These are phyloP conservation scores for Myriosclerotinia scirpicola DNA, from an alignment of 2,329 filamentous ascomycete species.

Conservation along the genomic window DNA sequence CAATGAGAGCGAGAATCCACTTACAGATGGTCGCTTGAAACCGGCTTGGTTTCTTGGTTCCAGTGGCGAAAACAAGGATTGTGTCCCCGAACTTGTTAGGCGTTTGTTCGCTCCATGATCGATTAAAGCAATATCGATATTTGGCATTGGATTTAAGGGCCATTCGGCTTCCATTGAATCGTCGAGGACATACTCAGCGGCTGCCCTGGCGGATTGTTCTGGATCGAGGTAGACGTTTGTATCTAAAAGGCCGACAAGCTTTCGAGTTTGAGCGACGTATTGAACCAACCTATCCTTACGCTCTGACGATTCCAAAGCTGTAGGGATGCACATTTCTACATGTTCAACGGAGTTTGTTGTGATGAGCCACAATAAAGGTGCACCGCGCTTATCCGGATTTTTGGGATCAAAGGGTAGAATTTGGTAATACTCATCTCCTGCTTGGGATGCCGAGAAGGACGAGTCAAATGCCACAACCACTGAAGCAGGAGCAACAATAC, in stretches of 20 bases:
- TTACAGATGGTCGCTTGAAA: slow-evolving; percentile 26
- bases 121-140: slow-evolving; percentile 27
- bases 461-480: slow-evolving; percentile 35
- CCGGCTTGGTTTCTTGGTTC: slow-evolving; percentile 6
- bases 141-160: slow-evolving; percentile 33
- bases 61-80: slow-evolving; percentile 19
- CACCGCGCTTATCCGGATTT: slow-evolving; percentile 26
- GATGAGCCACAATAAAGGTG: slow-evolving; percentile 35
- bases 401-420: slow-evolving; percentile 26
- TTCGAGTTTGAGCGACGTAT: slow-evolving; percentile 32
- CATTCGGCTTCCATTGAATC: slow-evolving; percentile 26
- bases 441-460: slow-evolving; percentile 23
- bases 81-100: neutral
- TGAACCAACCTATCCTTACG: slow-evolving; percentile 33
- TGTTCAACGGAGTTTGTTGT: slow-evolving; percentile 39
- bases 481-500: slow-evolving; percentile 28
- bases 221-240: slow-evolving; percentile 28
- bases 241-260: slow-evolving; percentile 30
- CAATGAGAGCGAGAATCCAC: neutral
- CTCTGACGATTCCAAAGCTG: slow-evolving; percentile 27
- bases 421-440: slow-evolving; percentile 23
- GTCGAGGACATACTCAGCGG: slow-evolving; percentile 33
- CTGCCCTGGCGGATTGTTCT: slow-evolving; percentile 31
- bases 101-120: neutral
- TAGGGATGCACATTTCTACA: slow-evolving; percentile 36